Conservation (phyloP, 2,329 filamentous ascomycete genomes). For the Ramularia endophylla region DNA sequence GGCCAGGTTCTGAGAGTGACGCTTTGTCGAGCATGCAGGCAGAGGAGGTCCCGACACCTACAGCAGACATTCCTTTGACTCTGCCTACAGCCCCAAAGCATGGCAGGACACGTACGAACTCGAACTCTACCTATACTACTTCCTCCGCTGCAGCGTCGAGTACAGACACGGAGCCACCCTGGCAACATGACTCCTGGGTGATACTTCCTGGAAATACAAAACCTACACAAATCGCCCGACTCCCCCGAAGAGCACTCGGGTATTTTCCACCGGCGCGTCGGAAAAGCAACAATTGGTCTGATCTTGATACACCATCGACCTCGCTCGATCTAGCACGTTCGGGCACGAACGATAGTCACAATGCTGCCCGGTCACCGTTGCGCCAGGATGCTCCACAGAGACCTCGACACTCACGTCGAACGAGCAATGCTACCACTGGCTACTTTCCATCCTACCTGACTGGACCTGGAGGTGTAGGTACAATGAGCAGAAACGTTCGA, state of each 20-base stretch:
- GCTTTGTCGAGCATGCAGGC: constrained; percentile 24
- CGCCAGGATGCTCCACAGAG: constrained; percentile 33
- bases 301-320: constrained; percentile 60
- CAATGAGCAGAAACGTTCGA: constrained; percentile 63
- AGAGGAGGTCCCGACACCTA: constrained; percentile 34
- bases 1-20: constrained; percentile 28
- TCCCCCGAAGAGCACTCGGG: constrained; percentile 72
- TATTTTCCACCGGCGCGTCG: constrained; percentile 88
- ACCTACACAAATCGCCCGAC: constrained; percentile 78
- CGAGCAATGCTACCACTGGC: constrained; percentile 34
- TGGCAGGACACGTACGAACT: constrained; percentile 32
- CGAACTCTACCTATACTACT: constrained; percentile 30
- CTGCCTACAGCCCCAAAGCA: constrained; percentile 15
- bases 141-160: constrained; percentile 35
- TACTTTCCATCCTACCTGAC: constrained; percentile 54
- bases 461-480: constrained; percentile 83
- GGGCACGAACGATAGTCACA: constrained; percentile 25
- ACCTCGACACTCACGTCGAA: constrained; percentile 34
- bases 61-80: constrained; percentile 23
- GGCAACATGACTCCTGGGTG: constrained; percentile 88
- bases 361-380: constrained; percentile 28
- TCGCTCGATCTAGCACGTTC: constrained; percentile 57
- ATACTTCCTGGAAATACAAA: constrained; percentile 64
- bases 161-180: constrained; percentile 57
- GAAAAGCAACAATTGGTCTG: constrained; percentile 66